Percentiles rank a stretch among this genome's conserved stretches.
Evolutionary conservation across 768 basidiomycete genomes (phyloP).

Genomic region (Calvatia gigantea): DNA sequence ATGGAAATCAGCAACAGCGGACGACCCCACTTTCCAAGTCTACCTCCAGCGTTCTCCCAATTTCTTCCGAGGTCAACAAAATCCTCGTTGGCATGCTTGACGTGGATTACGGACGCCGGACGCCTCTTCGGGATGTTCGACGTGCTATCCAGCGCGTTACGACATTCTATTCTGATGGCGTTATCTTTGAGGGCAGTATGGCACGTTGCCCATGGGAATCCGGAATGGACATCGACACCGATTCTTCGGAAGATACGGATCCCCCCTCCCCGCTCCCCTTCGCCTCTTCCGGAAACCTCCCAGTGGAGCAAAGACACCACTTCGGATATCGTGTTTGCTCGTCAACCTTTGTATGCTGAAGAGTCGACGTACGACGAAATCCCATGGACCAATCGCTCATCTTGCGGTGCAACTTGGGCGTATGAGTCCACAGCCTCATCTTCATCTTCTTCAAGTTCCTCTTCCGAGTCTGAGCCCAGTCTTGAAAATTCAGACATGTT

Average conservation of each 20-base stretch:
- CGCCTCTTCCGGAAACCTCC: slow-evolving; percentile 35
- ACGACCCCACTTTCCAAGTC: slow-evolving; percentile 45
- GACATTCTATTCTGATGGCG: slow-evolving; percentile 70
- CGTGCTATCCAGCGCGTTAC: slow-evolving; percentile 49
- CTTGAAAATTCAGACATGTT: slow-evolving; percentile 36
- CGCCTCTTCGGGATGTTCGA: slow-evolving; percentile 61
- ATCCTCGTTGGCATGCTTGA: slow-evolving; percentile 53
- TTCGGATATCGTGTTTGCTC: slow-evolving; percentile 45
- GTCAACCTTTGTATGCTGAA: slow-evolving; percentile 27
- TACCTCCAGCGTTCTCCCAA: slow-evolving; percentile 8
- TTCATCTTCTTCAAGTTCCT: slow-evolving; percentile 3
- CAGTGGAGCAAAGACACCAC: slow-evolving; percentile 59
- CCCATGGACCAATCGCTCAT: slow-evolving; percentile 40
- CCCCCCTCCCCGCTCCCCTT: slow-evolving; percentile 32
- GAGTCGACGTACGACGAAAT: slow-evolving; percentile 37
- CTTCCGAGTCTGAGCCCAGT: slow-evolving; percentile 16
- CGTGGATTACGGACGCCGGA: slow-evolving; percentile 58
- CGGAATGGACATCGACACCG: slow-evolving; percentile 65
- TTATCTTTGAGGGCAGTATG: slow-evolving; percentile 74
- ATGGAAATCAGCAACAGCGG: slow-evolving; percentile 67
- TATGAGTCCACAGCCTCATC: slow-evolving; percentile 50
- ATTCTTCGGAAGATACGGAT: slow-evolving; percentile 44
- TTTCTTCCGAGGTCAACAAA: neutral
- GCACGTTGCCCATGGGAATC: slow-evolving; percentile 73
- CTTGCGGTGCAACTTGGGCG: slow-evolving; percentile 52